Conservation (phyloP, 805 yeast genomes). For the Sugiyamaella marilandica region DNA sequence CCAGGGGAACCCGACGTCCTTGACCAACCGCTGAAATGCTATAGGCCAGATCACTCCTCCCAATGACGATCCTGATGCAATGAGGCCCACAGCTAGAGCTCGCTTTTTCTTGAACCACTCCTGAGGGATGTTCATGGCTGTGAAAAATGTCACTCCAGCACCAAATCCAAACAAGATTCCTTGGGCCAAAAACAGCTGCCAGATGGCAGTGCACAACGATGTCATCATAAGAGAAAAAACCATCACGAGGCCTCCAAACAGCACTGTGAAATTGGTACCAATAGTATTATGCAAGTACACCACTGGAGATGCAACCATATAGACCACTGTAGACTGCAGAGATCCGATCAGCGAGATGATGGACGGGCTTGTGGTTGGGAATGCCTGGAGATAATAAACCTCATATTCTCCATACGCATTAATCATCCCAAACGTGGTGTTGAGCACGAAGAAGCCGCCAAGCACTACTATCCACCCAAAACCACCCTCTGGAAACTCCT, state of each 20-base stretch:
- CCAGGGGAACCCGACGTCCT: conserved; percentile 50
- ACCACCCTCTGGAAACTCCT: conserved; percentile 44
- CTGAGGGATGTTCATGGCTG: conserved; percentile 42
- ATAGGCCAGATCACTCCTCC: conserved; percentile 51
- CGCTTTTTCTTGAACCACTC: conserved; percentile 46
- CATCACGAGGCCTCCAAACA: conserved; percentile 42
- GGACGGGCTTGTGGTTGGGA: conserved; percentile 42
- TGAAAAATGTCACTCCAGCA: conserved; percentile 41
- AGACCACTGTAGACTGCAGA: conserved; percentile 44
- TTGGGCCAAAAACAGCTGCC: conserved; percentile 52
- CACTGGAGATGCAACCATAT: conserved; percentile 36
- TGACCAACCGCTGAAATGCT: conserved; percentile 38
- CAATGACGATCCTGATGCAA: conserved; percentile 45
- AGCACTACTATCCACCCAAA: conserved; percentile 50
- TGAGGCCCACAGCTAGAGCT: conserved; percentile 46
- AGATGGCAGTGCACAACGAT: conserved; percentile 41
- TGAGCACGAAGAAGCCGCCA: conserved; percentile 42
- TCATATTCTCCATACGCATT: conserved; percentile 57
- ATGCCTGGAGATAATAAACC: conserved; percentile 42
- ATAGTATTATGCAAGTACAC: conserved; percentile 39
- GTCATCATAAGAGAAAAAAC: conserved; percentile 44
- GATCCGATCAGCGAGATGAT: conserved; percentile 53
- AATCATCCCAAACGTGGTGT: conserved; percentile 55
- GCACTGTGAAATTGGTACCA: conserved; percentile 38
- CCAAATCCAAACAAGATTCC: conserved; percentile 49